Conservation (phyloP, 2,329 filamentous ascomycete genomes). For the Sclerotiophoma versabilis region DNA sequence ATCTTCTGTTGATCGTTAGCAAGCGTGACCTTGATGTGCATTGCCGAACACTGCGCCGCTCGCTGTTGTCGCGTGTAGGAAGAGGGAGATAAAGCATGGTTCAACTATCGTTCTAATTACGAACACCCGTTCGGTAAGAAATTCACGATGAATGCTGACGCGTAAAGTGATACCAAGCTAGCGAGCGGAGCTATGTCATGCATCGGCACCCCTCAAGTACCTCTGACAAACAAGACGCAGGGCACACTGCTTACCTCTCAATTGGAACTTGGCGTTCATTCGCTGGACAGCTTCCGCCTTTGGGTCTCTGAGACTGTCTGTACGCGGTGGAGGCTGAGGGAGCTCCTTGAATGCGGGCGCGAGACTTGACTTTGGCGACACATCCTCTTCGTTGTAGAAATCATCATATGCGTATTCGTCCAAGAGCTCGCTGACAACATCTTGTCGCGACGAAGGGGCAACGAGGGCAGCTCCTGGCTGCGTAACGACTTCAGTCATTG, state of each 20-base stretch:
- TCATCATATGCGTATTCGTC: constrained; percentile 45
- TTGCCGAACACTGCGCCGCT: neutral
- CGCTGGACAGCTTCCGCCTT: constrained; percentile 32
- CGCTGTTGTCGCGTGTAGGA: neutral
- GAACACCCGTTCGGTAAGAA: neutral
- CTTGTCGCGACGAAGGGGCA: constrained; percentile 44
- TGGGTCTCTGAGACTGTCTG: constrained; percentile 34
- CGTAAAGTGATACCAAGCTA: constrained; percentile 1
- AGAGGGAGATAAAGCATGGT: neutral
- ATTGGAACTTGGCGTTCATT: constrained; percentile 43
- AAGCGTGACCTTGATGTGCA: neutral
- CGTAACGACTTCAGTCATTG: constrained; percentile 39
- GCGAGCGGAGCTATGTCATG: neutral
- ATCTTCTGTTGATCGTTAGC: constrained; percentile 27
- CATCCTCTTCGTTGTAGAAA: constrained; percentile 33
- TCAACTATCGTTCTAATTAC: no score
- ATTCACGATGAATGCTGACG: constrained; percentile 5
- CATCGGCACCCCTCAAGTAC: constrained; percentile 4
- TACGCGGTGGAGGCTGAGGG: constrained; percentile 38
- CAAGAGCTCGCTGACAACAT: constrained; percentile 48
- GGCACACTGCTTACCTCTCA: constrained; percentile 42
- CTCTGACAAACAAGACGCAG: neutral
- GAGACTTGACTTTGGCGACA: constrained; percentile 27
- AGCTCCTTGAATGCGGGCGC: constrained; percentile 41
- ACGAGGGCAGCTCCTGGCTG: constrained; percentile 31